Base-by-base conservation (phyloP, 306 rosid genomes). In the Calophaca sinica region DNA sequence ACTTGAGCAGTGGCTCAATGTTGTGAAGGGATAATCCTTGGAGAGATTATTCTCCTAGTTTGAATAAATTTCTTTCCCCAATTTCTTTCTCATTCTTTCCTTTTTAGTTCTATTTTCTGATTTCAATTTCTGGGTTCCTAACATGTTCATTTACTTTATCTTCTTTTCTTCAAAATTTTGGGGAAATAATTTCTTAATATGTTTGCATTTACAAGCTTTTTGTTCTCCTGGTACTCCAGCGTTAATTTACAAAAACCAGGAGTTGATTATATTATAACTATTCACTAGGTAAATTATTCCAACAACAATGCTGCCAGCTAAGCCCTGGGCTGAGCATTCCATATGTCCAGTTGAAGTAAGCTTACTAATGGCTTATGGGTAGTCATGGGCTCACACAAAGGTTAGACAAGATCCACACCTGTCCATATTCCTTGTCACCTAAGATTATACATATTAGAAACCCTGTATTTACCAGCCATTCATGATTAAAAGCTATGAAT, bases 231-330 rank as follows among this genome's bases (percentile, higher is more conserved):
- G 26, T 20, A 20, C 26, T 20, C 26, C 26, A 20, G 26, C 26
- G 1, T 20, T 20, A 20, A 20, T 20, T 20, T 20, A 20, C 1
- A 1, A 20, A 20, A 20, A 20, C 32, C 9, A 35, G 1, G 51
- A 39, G 13, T 38, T 5, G 59, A 48, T 36, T 32, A 26, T 15
- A 12, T 42, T 29, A 54, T 35, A 33, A 45, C 36, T 55, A 55
- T 51, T 76, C 61, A 46, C n/a, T 57, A 48, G n/a, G 55, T 28
- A 46, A 68, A 36, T n/a, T 51, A 52, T 65, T 67, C 29, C 61
- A 20, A 66, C 61, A 20, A 66, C 49, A 42, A 44, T 70, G 31
- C 48, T 48, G 32, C 10, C 64, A 49, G 26, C 36, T 49, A 39
- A 50, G 64, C 45, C 54, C 36, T 13, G 3, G 54, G 46, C 62